These are phyloP conservation scores for Hypsizygus ulmarius DNA, from an alignment of 1,284 basidiomycete species.

Conservation along the genomic window DNA sequence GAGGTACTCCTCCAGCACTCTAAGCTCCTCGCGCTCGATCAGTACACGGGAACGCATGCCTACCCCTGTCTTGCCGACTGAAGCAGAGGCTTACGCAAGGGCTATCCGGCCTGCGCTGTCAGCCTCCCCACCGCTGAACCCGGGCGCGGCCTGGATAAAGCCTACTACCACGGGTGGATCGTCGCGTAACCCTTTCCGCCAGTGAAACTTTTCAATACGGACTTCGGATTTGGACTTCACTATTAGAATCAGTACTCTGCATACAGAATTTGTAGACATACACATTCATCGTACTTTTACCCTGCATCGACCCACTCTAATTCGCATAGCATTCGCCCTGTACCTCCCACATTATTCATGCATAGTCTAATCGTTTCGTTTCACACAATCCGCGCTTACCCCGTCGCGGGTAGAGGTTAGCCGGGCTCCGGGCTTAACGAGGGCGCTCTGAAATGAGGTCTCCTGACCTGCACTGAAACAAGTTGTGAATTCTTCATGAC, in stretches of 20 bases:
- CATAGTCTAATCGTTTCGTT: background rate
- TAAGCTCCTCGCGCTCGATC: constrained; percentile 30
- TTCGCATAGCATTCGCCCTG: background rate
- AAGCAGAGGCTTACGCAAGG: constrained; percentile 59
- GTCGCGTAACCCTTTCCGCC: constrained; percentile 50
- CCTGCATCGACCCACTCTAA: background rate
- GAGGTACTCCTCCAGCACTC: constrained; percentile 35
- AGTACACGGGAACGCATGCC: constrained; percentile 23
- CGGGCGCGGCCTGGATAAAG: constrained; percentile 28
- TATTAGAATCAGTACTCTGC: too few species aligned
- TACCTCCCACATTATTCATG: background rate
- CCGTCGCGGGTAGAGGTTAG: too few species aligned
- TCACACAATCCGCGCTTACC: too few species aligned
- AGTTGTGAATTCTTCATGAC: too few species aligned
- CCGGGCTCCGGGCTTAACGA: too few species aligned
- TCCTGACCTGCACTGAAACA: too few species aligned
- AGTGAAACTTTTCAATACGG: constrained; percentile 12
- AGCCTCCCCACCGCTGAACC: constrained; percentile 22
- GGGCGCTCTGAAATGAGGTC: too few species aligned
- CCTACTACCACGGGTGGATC: constrained; percentile 35
- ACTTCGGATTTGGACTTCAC: background rate
- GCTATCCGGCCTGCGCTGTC: constrained; percentile 37
- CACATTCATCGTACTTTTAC: too few species aligned
- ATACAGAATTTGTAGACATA: too few species aligned
- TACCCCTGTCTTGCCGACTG: constrained; percentile 36